Conservation (phyloP, 1,284 basidiomycete species). For the Pholiota adiposa region DNA sequence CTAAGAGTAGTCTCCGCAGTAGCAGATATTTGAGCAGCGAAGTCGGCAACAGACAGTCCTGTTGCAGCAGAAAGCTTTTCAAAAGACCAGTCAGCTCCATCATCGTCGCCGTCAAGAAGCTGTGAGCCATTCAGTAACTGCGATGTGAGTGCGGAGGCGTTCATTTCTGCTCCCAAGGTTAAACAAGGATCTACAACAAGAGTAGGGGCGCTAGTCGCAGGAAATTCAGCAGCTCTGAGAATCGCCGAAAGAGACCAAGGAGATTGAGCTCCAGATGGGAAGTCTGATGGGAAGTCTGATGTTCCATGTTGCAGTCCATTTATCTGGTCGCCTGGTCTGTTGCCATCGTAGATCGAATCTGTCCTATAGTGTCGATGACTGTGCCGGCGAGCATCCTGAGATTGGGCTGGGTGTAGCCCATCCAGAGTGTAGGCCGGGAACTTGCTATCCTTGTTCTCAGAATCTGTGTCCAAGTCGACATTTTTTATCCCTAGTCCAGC, state of each 20-base stretch:
- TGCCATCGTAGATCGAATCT: conserved; percentile 14
- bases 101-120: conserved; percentile 6
- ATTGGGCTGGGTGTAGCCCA: conserved; percentile 6
- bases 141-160: not conserved
- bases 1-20: conserved; percentile 36
- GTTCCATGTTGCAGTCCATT: not conserved
- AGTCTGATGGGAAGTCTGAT: not conserved
- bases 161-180: conserved; percentile 7
- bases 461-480: conserved; percentile 16
- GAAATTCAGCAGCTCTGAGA: conserved; percentile 21
- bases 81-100: conserved; percentile 25
- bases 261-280: conserved; percentile 9
- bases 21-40: conserved; percentile 37
- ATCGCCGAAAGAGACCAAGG: conserved; percentile 30
- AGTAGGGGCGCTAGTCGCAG: conserved; percentile 5
- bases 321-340: too few species aligned
- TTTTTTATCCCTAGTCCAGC: conserved; percentile 36
- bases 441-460: conserved; percentile 7
- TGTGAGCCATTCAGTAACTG: conserved; percentile 3
- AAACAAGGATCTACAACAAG: conserved; percentile 13
- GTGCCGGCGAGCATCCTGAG: conserved; percentile 14
- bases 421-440: conserved; percentile 2
- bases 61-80: conserved; percentile 35
- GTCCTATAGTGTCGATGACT: conserved; percentile 13
- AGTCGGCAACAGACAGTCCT: conserved; percentile 33